Evolutionary conservation across 1,284 basidiomycete genomes (phyloP), one percentile per base, ranked within the genome.

Genomic region (Trametes hirsuta): DNA sequence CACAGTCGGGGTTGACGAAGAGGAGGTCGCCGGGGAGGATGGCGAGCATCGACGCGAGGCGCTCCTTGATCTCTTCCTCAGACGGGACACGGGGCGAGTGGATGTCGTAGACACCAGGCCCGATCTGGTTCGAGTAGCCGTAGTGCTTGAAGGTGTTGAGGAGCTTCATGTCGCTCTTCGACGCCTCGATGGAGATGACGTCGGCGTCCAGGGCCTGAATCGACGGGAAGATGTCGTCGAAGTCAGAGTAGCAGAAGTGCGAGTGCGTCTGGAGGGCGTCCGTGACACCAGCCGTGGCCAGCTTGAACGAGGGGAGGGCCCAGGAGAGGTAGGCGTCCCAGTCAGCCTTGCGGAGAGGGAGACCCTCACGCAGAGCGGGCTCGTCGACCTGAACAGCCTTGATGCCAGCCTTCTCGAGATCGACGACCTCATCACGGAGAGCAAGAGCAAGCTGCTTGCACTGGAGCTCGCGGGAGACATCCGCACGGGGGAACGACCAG

Each of bases 401-500:
- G 78, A 99, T 98, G 66, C 95, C 95, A 62, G 94, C 97, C 77
- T 93, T 92, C 84, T 98, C 96, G 71, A 99, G 93, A 81, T 99
- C 97, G 69, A 94, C 71, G 66, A 99, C 97, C 81, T 99, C 97
- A 75, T 99, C 97, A 71, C 97, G 96, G 73, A 99, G 94, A 62
- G 97, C 93, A 66, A 99, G 87, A 59, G 97, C 97, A 71, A 99
- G 90, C 80, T 99, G 97, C 84, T 96, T 95, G 76, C 95, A 95
- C 83, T 99, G 97, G 66, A 97, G 77, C 81, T 99, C 97, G 77
- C 94, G 94, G 63, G 92, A 87, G 72, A 99, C 91, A 77, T 99
- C 97, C 69, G 94, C 95, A 81, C 97, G 97, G 72, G 97, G 97
- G 97, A 99, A 99, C 45, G 97, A 99, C 97, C 97, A 99, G 87